Conservation (phyloP, 2,329 filamentous ascomycete species). For the Coniella vitis region DNA sequence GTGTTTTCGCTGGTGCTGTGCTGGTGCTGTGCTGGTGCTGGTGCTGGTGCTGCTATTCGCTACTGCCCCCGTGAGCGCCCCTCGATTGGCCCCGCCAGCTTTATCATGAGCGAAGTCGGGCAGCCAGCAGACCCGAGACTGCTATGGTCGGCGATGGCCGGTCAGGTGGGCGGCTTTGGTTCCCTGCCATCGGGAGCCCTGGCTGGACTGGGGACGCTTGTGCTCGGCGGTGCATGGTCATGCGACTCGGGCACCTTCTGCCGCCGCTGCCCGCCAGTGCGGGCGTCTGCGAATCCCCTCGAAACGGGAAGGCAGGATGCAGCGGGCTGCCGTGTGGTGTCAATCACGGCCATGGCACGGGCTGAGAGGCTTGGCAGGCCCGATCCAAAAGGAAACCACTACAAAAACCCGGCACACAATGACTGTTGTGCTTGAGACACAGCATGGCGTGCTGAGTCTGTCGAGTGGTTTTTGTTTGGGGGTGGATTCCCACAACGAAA, state of each 20-base stretch:
- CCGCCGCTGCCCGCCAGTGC: background rate
- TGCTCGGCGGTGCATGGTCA: too few relatives aligned
- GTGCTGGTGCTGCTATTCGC: background rate
- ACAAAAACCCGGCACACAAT: too few relatives aligned
- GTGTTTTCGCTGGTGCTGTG: background rate
- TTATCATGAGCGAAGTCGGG: constrained; percentile 15
- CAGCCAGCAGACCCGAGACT: constrained; percentile 4
- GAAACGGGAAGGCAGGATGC: constrained; percentile 5
- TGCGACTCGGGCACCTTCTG: background rate
- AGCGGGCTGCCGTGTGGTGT: too few relatives aligned
- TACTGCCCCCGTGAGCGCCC: too few relatives aligned
- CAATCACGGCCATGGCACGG: too few relatives aligned
- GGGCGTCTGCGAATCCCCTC: background rate
- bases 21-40: background rate
- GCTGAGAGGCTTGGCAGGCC: too few relatives aligned
- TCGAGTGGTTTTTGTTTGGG: too few relatives aligned
- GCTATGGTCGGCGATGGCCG: constrained; percentile 15
- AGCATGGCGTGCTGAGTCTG: too few relatives aligned
- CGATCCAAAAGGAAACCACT: too few relatives aligned
- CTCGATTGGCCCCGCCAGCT: constrained; percentile 1
- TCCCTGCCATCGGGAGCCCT: background rate
- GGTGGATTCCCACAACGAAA: too few relatives aligned
- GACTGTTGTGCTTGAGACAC: too few relatives aligned
- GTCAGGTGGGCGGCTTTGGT: background rate
- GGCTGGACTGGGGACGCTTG: background rate